Evolutionary conservation across 306 rosid genomes (phyloP), one percentile per base, ranked within the genome.

Genomic region (Lathyrus sativus): DNA sequence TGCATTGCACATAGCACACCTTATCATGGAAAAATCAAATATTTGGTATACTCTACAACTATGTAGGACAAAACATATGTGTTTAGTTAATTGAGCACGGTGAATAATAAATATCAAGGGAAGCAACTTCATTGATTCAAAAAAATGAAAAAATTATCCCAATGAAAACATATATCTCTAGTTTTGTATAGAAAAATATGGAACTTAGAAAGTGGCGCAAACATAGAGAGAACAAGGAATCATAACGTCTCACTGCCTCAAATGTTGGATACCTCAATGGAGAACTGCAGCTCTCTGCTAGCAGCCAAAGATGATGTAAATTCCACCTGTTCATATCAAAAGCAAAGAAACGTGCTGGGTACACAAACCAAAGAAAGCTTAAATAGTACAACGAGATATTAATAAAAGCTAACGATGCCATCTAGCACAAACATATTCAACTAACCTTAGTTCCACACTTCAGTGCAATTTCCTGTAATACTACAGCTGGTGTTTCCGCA

Each of bases 361-460:
- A 67, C 60, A 67, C 59, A 63, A 58, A 74, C 43, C 50, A 74
- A 68, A 49, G 55, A 55, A 61, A 49, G 4, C 71, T 42, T 19
- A 77, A 59, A 54, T 51, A 39, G 18, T 60, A 38, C n/a, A 35
- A 9, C 11, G 31, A 60, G 14, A 42, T 35, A 70, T 15, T 15
- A 57, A 71, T 41, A 45, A 12, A 70, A 24, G 45, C 39, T 71
- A 80, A 72, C 31, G 17, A 74, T 46, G 61, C 41, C 39, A 51
- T 19, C 70, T 12, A 77, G 49, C 67, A 41, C 55, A 72, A 45
- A 51, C 42, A 59, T 7, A 45, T 71, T 58, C 45, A 44, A 64
- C 75, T 71, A 80, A 90, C 99, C 92, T 84, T 95, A 76, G 97
- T 76, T 83, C 96, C 95, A 84, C 96, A 90, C 78, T 90, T 90